Percentiles rank a stretch among this genome's conserved stretches.
These are phyloP conservation scores for Phytophthora lateralis DNA, from an alignment of 352 stramenopile species.

Conservation along the genomic window DNA sequence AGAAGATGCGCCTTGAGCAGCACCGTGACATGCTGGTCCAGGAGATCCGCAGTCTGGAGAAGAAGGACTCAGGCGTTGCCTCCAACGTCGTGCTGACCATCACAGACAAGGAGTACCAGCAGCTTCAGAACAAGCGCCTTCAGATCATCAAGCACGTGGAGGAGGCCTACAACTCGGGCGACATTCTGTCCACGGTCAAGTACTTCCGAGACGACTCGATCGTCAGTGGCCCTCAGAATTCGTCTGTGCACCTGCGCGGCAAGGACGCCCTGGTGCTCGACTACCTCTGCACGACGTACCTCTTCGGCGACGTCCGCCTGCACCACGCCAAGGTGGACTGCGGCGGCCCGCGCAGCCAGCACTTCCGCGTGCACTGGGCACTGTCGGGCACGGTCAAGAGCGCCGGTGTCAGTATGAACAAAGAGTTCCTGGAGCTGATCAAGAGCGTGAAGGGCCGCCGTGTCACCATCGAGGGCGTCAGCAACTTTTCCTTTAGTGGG, in stretches of 20 bases:
- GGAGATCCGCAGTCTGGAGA: conserved; percentile 84
- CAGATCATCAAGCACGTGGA: conserved; percentile 85
- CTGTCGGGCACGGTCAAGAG: conserved; percentile 79
- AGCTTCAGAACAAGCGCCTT: conserved; percentile 73
- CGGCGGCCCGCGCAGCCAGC: conserved; percentile 79
- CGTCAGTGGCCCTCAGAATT: conserved; percentile 86
- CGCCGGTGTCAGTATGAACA: conserved; percentile 86
- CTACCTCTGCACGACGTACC: conserved; percentile 85
- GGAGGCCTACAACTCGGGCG: conserved; percentile 79
- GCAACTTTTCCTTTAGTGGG: conserved; percentile 88
- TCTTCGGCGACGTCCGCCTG: conserved; percentile 78
- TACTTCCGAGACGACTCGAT: conserved; percentile 90
- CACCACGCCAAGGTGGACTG: conserved; percentile 86
- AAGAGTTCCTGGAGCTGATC: conserved; percentile 87
- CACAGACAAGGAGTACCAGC: conserved; percentile 80
- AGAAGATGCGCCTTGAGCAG: conserved; percentile 88
- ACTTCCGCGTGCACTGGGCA: conserved; percentile 88
- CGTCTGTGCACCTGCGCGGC: conserved; percentile 77
- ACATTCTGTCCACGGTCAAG: conserved; percentile 78
- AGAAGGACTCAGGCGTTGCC: conserved; percentile 63
- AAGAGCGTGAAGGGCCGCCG: conserved; percentile 79
- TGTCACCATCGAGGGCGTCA: conserved; percentile 85
- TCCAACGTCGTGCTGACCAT: conserved; percentile 64
- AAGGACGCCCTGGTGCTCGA: conserved; percentile 88
- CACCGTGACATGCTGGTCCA: conserved; percentile 88